Conservation (phyloP, 169 alveolate species). For the Blepharisma undulans region DNA sequence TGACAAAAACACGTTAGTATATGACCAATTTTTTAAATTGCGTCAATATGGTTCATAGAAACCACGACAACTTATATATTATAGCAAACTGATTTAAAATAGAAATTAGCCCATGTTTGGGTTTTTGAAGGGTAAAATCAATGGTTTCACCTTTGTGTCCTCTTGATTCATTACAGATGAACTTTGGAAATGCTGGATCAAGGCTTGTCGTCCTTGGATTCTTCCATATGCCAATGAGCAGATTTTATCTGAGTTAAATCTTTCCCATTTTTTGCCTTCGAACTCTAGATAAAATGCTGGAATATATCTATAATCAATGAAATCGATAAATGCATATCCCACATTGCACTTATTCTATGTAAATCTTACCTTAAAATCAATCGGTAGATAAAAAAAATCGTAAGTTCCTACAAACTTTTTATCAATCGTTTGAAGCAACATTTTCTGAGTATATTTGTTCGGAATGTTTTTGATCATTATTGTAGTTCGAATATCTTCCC, state of each 20-base stretch:
- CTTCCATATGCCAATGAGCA: slow-evolving; percentile 60
- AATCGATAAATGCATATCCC: slow-evolving; percentile 80
- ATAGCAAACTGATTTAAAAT: not conserved
- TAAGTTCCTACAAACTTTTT: slow-evolving; percentile 10
- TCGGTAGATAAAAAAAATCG: slow-evolving; percentile 77
- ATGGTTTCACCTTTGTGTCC: slow-evolving; percentile 55
- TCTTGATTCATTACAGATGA: slow-evolving; percentile 48
- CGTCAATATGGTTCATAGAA: no score
- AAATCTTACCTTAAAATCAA: slow-evolving; percentile 74
- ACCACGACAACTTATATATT: no score
- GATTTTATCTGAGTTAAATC: not conserved
- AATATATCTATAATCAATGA: slow-evolving; percentile 63
- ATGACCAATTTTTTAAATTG: no score
- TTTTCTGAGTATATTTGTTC: not conserved
- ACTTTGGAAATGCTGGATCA: slow-evolving; percentile 47
- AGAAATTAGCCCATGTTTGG: not conserved
- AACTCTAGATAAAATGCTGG: slow-evolving; percentile 50
- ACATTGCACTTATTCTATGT: slow-evolving; percentile 74
- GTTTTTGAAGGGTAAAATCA: slow-evolving; percentile 22
- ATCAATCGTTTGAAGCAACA: not conserved
- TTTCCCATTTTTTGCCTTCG: slow-evolving; percentile 33
- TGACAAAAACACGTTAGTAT: no score
- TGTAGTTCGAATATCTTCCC: not conserved
- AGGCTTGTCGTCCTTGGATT: slow-evolving; percentile 45
- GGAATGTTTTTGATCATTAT: not conserved